Base-by-base conservation (phyloP, 1,139 yeast genomes). In the Sugiyamaella castrensis region DNA sequence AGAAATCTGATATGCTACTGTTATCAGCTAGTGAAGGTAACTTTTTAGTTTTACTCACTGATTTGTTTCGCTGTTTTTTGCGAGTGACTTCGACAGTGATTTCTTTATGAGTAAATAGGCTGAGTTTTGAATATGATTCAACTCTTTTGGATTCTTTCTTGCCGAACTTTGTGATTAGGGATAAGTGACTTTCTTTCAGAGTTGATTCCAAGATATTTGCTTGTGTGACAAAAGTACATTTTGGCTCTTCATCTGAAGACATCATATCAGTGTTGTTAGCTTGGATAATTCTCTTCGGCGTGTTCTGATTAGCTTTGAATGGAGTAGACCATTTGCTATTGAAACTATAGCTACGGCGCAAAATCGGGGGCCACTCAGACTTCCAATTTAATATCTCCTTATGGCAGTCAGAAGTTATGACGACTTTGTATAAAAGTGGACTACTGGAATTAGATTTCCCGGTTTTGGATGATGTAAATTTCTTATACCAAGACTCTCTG, bases 401-500 rank as follows among this genome's bases (percentile, higher is more conserved):
- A 15, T 30, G 31, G 30, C 31, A 24, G 12, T 43, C 41, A 9
- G 30, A 19, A 11, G 42, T 41, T 16, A 48, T 19, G 6, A 35
- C 10, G 15, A 48, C 51, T 8, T 37, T 32, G 39, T 48, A 44
- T 33, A 40, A 15, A 38, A 19, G 30, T 27, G 26, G 19, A 10
- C 15, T 13, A 4, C 33, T 30, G 2, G 44, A 32, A 9, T 28
- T 35, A 7, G 26, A 24, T n/a, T 36, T 40, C 12, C 41, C 15
- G 33, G 26, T 35, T 26, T 29, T 37, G 9, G 40, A 27, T 8
- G 43, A 24, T 8, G 38, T 10, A 8, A 50, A 37, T 8, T 26
- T 39, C 11, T 50, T 31, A 37, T 41, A 50, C 53, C 53, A 50
- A 7, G 10, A 11, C 30, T 16, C 19, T 24, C 46, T 40, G 44